Base-by-base conservation (phyloP, 1,139 yeast genomes). In the Taiozyma sp. region DNA sequence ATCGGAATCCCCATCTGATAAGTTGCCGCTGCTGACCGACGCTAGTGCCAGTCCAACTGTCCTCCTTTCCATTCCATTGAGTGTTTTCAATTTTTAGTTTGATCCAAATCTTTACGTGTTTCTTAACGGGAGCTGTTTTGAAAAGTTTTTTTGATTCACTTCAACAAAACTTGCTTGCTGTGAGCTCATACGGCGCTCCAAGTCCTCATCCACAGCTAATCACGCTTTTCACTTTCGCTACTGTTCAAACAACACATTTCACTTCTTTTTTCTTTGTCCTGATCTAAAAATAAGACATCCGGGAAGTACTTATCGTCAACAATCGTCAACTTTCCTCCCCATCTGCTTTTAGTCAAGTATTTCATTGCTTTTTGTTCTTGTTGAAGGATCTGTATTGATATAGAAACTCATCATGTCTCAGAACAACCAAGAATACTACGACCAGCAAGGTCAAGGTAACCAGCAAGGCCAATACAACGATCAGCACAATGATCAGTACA, bases 361-460 rank as follows among this genome's bases (percentile, higher is more conserved):
- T 32, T 32, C n/a, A 38, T 12, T 36, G 39, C 27, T 13, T 36
- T 38, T 38, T 38, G 24, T 4, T 10, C 41, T 10, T 38, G 14
- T 19, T 16, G 24, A 38, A 38, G 27, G 41, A 19, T 7, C 19
- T 19, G 2, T 10, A 4, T 9, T 16, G 41, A 38, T 2, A 19
- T 19, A 19, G 19, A 19, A 19, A 19, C 19, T 19, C 19, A 19
- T 40, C 30, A 40, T 40, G 43, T 40, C 43, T 40, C 43, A 40
- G 55, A 39, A 51, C 53, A 48, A 55, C 49, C 54, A 54, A 48
- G 55, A 56, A 47, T 48, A 50, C 48, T 48, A 54, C 43, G 50
- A 51, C 36, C 44, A 65, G 46, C 72, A 68, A 52, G 77, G 67
- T 49, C 72, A 71, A 50, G 78, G 67, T 50, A 70, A 71, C 48